These are phyloP conservation scores for Leccinum pseudoinsigne DNA, from an alignment of 1,284 basidiomycete species.

Conservation along the genomic window DNA sequence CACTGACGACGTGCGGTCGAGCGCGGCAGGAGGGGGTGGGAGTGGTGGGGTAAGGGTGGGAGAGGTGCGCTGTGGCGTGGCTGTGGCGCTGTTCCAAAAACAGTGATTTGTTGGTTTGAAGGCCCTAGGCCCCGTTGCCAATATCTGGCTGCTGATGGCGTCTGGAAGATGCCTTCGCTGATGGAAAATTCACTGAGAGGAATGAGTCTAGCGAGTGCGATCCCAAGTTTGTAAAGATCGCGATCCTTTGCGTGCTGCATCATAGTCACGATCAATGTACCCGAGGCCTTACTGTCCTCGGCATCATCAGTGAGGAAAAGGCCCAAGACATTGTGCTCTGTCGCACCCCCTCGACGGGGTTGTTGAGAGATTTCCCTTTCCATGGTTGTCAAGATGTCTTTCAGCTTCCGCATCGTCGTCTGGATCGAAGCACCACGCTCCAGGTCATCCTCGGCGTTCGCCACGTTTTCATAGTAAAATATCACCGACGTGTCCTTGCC, in stretches of 20 bases:
- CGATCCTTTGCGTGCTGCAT: conserved; percentile 27
- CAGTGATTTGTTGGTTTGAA: no score
- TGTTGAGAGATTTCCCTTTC: conserved; percentile 42
- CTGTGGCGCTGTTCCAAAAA: no score
- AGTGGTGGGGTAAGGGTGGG: no score
- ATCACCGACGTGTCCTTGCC: conserved; percentile 60
- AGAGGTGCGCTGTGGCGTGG: no score
- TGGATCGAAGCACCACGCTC: conserved; percentile 46
- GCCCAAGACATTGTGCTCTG: not conserved
- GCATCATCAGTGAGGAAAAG: no score
- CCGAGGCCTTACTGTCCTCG: no score
- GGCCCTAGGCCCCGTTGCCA: no score
- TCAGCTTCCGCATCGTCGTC: conserved; percentile 47
- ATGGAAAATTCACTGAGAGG: conserved; percentile 57
- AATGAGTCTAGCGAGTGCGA: conserved; percentile 47
- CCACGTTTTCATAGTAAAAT: conserved; percentile 70
- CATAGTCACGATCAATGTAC: no score
- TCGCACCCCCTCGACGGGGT: no score
- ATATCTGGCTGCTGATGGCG: conserved; percentile 31
- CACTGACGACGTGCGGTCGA: no score
- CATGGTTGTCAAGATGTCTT: conserved; percentile 49
- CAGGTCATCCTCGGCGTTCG: conserved; percentile 45
- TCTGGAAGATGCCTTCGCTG: conserved; percentile 49
- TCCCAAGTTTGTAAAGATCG: conserved; percentile 50
- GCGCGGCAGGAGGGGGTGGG: no score